These are phyloP conservation scores for Sarocladium oryzae DNA, from an alignment of 2,329 filamentous ascomycete genomes.

Conservation along the genomic window DNA sequence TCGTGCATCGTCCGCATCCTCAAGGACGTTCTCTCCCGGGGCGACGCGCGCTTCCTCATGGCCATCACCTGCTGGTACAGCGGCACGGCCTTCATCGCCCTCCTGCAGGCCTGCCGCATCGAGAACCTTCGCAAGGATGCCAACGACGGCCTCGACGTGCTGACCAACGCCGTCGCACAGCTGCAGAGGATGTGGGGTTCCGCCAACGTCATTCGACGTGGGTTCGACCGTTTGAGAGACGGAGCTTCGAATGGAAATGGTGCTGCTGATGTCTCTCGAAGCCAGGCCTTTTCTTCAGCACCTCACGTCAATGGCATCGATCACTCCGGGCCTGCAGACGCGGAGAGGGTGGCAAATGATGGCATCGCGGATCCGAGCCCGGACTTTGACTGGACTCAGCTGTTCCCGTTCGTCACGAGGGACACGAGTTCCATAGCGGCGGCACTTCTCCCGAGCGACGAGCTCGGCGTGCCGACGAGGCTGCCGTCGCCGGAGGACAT, in stretches of 20 bases:
- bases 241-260: neutral
- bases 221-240: neutral
- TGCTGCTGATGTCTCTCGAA: neutral
- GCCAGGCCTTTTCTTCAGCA: neutral
- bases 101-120: slow-evolving; percentile 26
- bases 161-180: neutral
- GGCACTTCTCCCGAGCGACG: neutral
- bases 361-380: neutral
- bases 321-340: neutral
- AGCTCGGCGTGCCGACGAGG: neutral
- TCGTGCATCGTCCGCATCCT: slow-evolving; percentile 32
- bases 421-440: neutral
- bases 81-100: slow-evolving; percentile 33
- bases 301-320: neutral
- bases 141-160: neutral
- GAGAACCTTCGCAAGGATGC: slow-evolving; percentile 3
- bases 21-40: slow-evolving; percentile 30
- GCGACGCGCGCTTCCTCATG: slow-evolving; percentile 33
- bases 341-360: neutral
- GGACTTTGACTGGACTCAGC: slow-evolving; percentile 2
- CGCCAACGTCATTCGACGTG: neutral
- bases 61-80: slow-evolving; percentile 37
- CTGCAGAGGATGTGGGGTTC: slow-evolving; percentile 4
- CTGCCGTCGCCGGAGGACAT: slow-evolving; percentile 6
- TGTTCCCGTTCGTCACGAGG: neutral